phyloP scores from a whole-genome alignment of 768 basidiomycete species.

The Russula sp. region DNA sequence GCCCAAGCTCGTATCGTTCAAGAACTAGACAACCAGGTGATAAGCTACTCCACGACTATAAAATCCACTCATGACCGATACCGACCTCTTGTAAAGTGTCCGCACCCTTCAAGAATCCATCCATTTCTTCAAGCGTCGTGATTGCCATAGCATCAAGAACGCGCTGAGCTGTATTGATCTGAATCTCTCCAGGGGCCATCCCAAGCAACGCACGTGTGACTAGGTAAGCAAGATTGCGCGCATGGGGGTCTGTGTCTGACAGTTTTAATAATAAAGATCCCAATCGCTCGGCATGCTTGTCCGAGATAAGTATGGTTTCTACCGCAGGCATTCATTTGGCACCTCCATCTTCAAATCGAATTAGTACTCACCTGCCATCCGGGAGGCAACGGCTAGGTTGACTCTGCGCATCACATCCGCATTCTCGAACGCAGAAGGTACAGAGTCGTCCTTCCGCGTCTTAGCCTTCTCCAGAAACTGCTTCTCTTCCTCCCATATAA shows the following conservation, averaged over 20 bases:
- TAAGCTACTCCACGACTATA: neutral
- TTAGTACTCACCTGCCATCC: constrained; percentile 53
- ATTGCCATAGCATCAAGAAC: constrained; percentile 42
- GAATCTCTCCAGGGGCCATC: constrained; percentile 49
- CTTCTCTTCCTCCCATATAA: constrained; percentile 33
- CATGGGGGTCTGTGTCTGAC: constrained; percentile 41
- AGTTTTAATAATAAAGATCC: constrained; percentile 46
- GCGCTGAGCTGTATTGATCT: constrained; percentile 45
- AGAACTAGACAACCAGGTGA: constrained; percentile 32
- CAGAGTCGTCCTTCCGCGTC: constrained; percentile 25
- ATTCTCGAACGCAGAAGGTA: constrained; percentile 22
- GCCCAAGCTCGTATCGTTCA: constrained; percentile 39
- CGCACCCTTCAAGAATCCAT: constrained; percentile 29
- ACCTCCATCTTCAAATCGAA: neutral
- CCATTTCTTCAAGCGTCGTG: constrained; percentile 39
- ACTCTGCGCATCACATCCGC: constrained; percentile 40
- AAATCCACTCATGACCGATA: constrained; percentile 22
- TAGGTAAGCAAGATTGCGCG: constrained; percentile 52
- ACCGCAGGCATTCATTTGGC: constrained; percentile 2
- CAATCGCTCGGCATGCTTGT: constrained; percentile 37
- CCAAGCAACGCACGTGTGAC: constrained; percentile 54
- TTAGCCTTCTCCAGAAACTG: constrained; percentile 26
- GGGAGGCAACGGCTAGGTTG: constrained; percentile 49
- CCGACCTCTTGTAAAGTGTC: constrained; percentile 29
- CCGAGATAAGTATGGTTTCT: constrained; percentile 62